These are phyloP conservation scores for Linnemannia schmuckeri DNA, from an alignment of 192 early-diverging fungal genomes.

Conservation along the genomic window DNA sequence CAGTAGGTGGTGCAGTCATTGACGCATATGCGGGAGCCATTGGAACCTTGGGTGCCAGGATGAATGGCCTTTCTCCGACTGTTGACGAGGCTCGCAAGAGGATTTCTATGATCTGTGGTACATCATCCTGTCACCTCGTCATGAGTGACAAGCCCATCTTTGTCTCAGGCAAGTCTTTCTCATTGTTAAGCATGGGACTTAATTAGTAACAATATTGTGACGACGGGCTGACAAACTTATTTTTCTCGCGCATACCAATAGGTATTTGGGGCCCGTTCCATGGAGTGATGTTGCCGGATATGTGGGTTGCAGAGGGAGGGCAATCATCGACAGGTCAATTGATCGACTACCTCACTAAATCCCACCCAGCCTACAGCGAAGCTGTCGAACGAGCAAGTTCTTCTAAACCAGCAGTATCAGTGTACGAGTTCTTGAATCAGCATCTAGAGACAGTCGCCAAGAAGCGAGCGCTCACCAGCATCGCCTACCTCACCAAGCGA, in stretches of 20 bases:
- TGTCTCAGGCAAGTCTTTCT: slow-evolving; percentile 60
- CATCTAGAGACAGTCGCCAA: slow-evolving; percentile 50
- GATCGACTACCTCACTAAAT: slow-evolving; percentile 70
- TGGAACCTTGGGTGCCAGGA: slow-evolving; percentile 62
- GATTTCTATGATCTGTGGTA: slow-evolving; percentile 74
- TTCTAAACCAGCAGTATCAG: slow-evolving; percentile 9
- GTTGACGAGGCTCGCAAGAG: slow-evolving; percentile 44
- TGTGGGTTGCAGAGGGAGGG: slow-evolving; percentile 77
- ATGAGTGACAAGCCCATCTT: slow-evolving; percentile 64
- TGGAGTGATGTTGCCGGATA: slow-evolving; percentile 66
- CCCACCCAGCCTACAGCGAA: slow-evolving; percentile 66
- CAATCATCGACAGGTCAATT: slow-evolving; percentile 80
- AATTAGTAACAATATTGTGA: slow-evolving; percentile 6
- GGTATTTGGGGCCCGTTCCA: slow-evolving; percentile 73
- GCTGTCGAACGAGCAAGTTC: slow-evolving; percentile 45
- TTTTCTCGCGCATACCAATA: not conserved
- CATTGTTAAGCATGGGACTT: not conserved
- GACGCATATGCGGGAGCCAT: slow-evolving; percentile 83
- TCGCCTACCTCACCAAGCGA: slow-evolving; percentile 54
- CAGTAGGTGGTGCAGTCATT: slow-evolving; percentile 76
- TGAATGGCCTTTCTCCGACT: slow-evolving; percentile 35
- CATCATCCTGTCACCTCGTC: slow-evolving; percentile 80
- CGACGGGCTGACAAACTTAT: slow-evolving; percentile 13
- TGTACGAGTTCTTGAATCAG: slow-evolving; percentile 69
- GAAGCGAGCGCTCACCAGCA: slow-evolving; percentile 21